Evolutionary conservation across 192 early-diverging fungal genomes (phyloP).

Genomic region (Obelidium mucronatum): DNA sequence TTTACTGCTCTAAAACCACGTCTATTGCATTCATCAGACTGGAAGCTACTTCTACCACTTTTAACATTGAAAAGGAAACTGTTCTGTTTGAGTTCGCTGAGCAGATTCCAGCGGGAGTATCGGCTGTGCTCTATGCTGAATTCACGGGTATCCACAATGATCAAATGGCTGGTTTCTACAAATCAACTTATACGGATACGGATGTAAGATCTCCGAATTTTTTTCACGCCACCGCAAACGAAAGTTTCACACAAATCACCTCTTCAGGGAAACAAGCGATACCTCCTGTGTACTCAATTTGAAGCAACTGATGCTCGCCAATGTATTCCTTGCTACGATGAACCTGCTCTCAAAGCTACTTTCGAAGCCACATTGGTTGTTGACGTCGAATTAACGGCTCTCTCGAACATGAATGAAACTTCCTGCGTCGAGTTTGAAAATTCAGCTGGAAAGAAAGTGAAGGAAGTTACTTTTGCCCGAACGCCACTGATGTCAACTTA

Average conservation of each 20-base stretch:
- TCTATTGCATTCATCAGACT: slow-evolving; percentile 23
- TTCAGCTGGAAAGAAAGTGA: slow-evolving; percentile 62
- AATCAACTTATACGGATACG: slow-evolving; percentile 72
- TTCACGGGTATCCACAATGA: slow-evolving; percentile 64
- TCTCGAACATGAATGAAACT: slow-evolving; percentile 92
- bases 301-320: slow-evolving; percentile 90
- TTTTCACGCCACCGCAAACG: background rate
- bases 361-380: slow-evolving; percentile 92
- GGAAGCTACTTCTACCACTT: slow-evolving; percentile 51
- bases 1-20: background rate
- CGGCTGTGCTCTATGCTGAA: slow-evolving; percentile 48
- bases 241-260: background rate
- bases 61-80: slow-evolving; percentile 50
- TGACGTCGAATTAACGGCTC: slow-evolving; percentile 73
- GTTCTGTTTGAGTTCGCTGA: slow-evolving; percentile 56
- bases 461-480: slow-evolving; percentile 85
- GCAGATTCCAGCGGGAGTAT: slow-evolving; percentile 49
- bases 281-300: slow-evolving; percentile 94
- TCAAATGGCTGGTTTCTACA: slow-evolving; percentile 95
- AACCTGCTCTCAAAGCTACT: slow-evolving; percentile 93
- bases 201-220: slow-evolving; percentile 36
- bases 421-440: slow-evolving; percentile 63
- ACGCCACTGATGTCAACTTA: slow-evolving; percentile 97
- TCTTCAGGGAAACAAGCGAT: slow-evolving; percentile 39
- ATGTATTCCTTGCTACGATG: slow-evolving; percentile 95